These are phyloP conservation scores for Naganishia vaughanmartiniae DNA, from an alignment of 768 basidiomycete genomes.

Conservation along the genomic window DNA sequence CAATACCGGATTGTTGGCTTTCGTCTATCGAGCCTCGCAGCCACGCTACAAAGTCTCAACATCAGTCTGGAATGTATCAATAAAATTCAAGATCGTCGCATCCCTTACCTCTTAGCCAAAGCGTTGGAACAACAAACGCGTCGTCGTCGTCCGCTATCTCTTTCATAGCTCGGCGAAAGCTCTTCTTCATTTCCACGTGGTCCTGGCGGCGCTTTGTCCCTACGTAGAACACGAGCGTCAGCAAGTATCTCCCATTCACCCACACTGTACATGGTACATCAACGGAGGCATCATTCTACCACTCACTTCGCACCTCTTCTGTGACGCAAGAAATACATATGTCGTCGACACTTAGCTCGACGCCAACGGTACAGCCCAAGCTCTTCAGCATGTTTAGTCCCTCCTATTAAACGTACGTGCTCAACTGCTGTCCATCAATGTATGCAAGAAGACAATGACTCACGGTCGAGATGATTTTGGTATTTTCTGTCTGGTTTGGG, in stretches of 20 bases:
- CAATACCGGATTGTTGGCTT: neutral
- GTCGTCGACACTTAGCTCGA: conserved; percentile 1
- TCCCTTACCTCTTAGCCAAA: conserved; percentile 7
- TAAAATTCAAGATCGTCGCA: neutral
- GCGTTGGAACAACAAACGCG: conserved; percentile 1
- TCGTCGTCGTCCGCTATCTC: conserved; percentile 1
- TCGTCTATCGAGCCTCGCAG: neutral
- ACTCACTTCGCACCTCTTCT: conserved; percentile 8
- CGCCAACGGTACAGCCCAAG: conserved; percentile 6
- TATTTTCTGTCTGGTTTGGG: conserved; percentile 10
- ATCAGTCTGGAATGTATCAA: neutral
- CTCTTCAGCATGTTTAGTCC: conserved; percentile 8
- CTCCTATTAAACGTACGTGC: neutral
- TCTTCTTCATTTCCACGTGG: neutral
- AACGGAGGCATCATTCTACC: neutral
- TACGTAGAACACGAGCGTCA: neutral
- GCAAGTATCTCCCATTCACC: neutral
- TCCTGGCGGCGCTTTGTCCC: neutral
- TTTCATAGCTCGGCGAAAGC: conserved; percentile 3
- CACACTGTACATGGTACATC: neutral
- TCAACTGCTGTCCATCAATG: neutral
- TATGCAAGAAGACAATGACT: neutral
- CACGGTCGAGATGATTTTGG: conserved; percentile 23
- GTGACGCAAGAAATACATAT: conserved; percentile 18
- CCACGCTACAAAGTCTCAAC: neutral